Conservation (phyloP, 2,329 filamentous ascomycete species). For the Cordyceps farinosa region DNA sequence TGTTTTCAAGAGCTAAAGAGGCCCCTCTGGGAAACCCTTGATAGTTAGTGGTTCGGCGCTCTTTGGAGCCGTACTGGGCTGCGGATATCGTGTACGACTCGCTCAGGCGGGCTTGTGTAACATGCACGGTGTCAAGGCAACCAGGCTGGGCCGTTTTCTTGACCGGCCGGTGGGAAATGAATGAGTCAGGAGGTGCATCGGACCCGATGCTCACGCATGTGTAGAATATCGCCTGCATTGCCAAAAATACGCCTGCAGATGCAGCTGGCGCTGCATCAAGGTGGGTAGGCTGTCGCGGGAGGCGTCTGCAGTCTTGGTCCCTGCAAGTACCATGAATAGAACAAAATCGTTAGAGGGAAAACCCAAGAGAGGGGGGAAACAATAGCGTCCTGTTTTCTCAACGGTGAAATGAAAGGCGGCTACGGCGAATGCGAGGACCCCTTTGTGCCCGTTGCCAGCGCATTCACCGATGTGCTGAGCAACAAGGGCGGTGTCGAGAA, state of each 20-base stretch:
- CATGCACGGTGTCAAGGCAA: not conserved
- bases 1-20: not conserved
- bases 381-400: not conserved
- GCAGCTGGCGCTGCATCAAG: slow-evolving; percentile 4
- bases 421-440: not conserved
- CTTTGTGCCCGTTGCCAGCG: not conserved
- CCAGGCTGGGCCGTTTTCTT: not conserved
- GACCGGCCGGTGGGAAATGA: not conserved
- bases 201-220: not conserved
- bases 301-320: not conserved
- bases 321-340: not conserved
- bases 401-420: not conserved
- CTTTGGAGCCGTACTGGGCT: not conserved
- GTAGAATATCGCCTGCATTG: slow-evolving; percentile 2
- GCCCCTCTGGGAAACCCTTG: not conserved
- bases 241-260: slow-evolving; percentile 1
- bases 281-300: slow-evolving; percentile 1
- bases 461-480: not conserved
- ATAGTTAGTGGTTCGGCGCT: not conserved
- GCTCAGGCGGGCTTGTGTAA: not conserved
- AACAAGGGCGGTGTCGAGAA: slow-evolving; percentile 2
- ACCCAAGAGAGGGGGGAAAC: not conserved
- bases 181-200: not conserved
- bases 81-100: not conserved
- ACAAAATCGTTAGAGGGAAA: not conserved